Evolutionary conservation across 805 yeast species (phyloP).

Genomic region (Wickerhamomyces xylosicus): DNA sequence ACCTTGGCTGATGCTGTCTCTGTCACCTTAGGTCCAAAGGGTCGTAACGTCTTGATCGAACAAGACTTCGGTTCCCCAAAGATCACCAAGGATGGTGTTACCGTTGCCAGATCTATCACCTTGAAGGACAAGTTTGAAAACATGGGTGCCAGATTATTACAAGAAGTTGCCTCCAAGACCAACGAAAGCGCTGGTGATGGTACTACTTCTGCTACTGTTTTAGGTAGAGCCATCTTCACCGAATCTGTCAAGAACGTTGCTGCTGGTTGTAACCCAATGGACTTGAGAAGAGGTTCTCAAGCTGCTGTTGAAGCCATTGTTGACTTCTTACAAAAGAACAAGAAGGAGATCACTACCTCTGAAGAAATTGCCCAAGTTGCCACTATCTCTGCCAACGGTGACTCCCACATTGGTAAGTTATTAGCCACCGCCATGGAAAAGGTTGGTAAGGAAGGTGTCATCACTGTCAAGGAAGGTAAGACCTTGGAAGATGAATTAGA

Average conservation of each 20-base stretch:
- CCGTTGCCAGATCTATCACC: conserved; percentile 84
- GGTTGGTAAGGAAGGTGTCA: conserved; percentile 99
- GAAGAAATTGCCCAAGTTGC: conserved; percentile 98
- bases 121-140: conserved; percentile 92
- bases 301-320: conserved; percentile 97
- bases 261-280: conserved; percentile 99
- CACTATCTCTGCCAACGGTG: conserved; percentile 97
- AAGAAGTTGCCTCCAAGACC: conserved; percentile 97
- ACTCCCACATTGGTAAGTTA: conserved; percentile 82
- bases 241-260: conserved; percentile 97
- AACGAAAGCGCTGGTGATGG: conserved; percentile 99
- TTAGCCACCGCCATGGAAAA: conserved; percentile 98
- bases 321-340: conserved; percentile 74
- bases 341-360: conserved; percentile 91
- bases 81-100: conserved; percentile 99
- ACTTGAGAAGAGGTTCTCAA: conserved; percentile 95
- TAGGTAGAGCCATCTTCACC: conserved; percentile 93
- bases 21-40: conserved; percentile 96
- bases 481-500: conserved; percentile 95
- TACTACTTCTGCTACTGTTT: conserved; percentile 95
- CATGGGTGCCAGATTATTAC: conserved; percentile 91
- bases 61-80: conserved; percentile 96
- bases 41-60: conserved; percentile 94
- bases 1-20: conserved; percentile 83
- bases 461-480: conserved; percentile 96